A percentile compares a stretch with the other conserved stretches of the same genome.
Evolutionary conservation across 2,329 filamentous ascomycete species (phyloP).

Genomic region (Graphiopsis chlorocephala): DNA sequence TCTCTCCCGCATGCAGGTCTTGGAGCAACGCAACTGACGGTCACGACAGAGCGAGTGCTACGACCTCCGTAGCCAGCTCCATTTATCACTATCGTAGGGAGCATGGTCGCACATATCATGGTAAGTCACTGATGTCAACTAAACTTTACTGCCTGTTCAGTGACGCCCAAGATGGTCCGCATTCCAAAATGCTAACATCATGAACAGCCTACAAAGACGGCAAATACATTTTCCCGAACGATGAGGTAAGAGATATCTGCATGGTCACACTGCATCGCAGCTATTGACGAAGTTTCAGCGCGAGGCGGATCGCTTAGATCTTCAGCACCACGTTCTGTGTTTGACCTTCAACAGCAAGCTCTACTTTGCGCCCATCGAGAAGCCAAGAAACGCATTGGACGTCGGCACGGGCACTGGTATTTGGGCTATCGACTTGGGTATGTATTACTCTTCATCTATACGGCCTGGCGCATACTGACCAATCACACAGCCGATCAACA

Average conservation of each 20-base stretch:
- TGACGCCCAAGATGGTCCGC: not conserved
- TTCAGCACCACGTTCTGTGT: conserved; percentile 47
- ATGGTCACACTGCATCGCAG: not conserved
- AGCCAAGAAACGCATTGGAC: conserved; percentile 47
- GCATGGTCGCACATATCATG: conserved; percentile 39
- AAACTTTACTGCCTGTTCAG: not conserved
- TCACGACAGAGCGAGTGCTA: conserved; percentile 32
- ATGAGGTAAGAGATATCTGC: conserved; percentile 30
- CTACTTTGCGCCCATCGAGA: conserved; percentile 44
- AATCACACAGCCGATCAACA: conserved; percentile 37
- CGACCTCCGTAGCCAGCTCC: conserved; percentile 35
- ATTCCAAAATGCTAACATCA: not conserved
- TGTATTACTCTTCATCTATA: conserved; percentile 6
- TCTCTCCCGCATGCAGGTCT: not conserved
- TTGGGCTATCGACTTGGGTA: conserved; percentile 57
- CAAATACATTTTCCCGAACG: conserved; percentile 43
- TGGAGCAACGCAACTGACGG: conserved; percentile 12
- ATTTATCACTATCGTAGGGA: conserved; percentile 38
- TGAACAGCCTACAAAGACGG: conserved; percentile 37
- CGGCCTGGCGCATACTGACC: not conserved
- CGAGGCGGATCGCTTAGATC: conserved; percentile 37
- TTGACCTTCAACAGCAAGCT: conserved; percentile 47
- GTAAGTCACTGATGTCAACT: conserved; percentile 20
- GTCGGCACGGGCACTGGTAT: conserved; percentile 54
- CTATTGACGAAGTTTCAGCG: conserved; percentile 24